These are phyloP conservation scores for Ceratocystis smalleyi DNA, from an alignment of 2,329 filamentous ascomycete species.

Conservation along the genomic window DNA sequence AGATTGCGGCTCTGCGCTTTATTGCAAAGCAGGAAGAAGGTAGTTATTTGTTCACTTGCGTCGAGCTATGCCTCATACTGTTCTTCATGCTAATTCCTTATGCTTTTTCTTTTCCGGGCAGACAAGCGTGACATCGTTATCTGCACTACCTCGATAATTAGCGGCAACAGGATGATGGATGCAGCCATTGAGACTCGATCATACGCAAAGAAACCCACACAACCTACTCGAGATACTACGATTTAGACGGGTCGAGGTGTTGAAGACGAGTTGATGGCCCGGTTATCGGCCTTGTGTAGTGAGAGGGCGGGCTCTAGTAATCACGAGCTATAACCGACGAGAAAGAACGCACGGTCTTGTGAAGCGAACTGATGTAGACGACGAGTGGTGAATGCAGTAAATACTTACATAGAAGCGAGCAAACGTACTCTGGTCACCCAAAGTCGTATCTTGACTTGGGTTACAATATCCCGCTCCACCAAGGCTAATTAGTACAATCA, in stretches of 20 bases:
- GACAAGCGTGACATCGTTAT: constrained; percentile 72
- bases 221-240: neutral
- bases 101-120: constrained; percentile 22
- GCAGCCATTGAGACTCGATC: constrained; percentile 59
- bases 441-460: neutral
- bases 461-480: neutral
- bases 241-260: neutral
- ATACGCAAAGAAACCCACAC: constrained; percentile 33
- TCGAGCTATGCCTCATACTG: neutral
- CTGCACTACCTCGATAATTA: constrained; percentile 82
- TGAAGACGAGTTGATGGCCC: neutral
- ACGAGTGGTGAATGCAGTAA: too few species aligned
- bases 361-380: too few species aligned
- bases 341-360: too few species aligned
- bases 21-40: constrained; percentile 70
- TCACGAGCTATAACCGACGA: neutral
- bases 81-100: neutral
- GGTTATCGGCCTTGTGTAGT: neutral
- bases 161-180: constrained; percentile 77
- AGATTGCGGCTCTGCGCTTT: constrained; percentile 86
- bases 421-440: too few species aligned
- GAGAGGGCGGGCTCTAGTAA: neutral
- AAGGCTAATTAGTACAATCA: neutral
- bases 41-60: constrained; percentile 22
- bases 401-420: too few species aligned